Base-by-base conservation (phyloP, 2,329 filamentous ascomycete species). In the Ramichloridium luteum region DNA sequence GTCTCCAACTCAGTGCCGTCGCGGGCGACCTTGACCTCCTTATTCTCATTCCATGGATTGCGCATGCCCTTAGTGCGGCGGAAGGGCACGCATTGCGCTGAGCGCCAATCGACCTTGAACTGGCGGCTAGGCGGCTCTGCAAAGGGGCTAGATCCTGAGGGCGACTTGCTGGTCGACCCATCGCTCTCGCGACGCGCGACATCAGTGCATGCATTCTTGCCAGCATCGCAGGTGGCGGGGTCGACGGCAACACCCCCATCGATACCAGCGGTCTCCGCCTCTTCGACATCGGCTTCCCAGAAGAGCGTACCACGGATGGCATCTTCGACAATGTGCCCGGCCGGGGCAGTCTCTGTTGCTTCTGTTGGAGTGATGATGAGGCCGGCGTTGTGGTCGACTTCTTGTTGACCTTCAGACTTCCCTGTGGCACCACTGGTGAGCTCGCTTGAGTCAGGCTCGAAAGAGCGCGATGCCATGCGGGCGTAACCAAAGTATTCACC, bases 401-500 rank as follows among this genome's bases (percentile, higher is more conserved):
- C 33, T 8, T 8, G 20, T n/a, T 23, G 8, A 8, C 8, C 20
- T n/a, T n/a, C n/a, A 2, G 29, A 36, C 10, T 34, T 17, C 16
- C 20, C 28, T 11, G 28, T 23, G 4, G 30, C 13, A 3, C 31
- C 14, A 22, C 30, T 25, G 14, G 13, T 20, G 27, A n/a, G 26
- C 13, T 4, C 39, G 33, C 29, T 35, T 37, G 18, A 35, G 30
- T 2, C 34, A 36, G 42, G 90, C 79, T 35, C 85, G 70, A 47
- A 79, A 75, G 50, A 94, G 90, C 6, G 76, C 65, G 86, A 93
- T 6, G 68, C 64, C 88, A 96, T 96, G 18, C 80, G 74, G 13
- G 86, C 88, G 50, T 92, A 94, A 13, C 88, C 88, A 59, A 90
- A 94, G 51, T 94, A 96, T 56, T 93, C 86, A 9, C 88, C 86